These are phyloP conservation scores for Camellia granthamiana DNA, from an alignment of 148 eudicot species.

Conservation along the genomic window DNA sequence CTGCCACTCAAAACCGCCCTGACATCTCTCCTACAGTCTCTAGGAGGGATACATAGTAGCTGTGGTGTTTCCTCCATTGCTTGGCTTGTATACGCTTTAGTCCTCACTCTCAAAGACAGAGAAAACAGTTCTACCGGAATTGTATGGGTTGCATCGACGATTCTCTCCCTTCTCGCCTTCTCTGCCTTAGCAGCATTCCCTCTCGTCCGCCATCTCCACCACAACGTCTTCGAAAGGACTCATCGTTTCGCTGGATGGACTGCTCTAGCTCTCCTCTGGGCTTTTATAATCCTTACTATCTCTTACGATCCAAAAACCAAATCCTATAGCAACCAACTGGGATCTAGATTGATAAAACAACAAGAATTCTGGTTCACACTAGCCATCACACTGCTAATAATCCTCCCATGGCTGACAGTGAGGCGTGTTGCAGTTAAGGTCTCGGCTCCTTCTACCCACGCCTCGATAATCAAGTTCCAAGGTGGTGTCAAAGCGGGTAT, in stretches of 20 bases:
- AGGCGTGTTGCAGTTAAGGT: constrained; percentile 42
- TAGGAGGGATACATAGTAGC: constrained; percentile 55
- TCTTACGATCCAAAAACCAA: constrained; percentile 36
- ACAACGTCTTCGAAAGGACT: constrained; percentile 51
- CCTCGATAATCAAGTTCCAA: constrained; percentile 45
- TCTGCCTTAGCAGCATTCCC: constrained; percentile 47
- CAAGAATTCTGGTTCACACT: constrained; percentile 46
- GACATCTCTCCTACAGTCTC: constrained; percentile 38
- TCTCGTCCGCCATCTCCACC: constrained; percentile 50
- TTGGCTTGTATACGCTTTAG: constrained; percentile 40
- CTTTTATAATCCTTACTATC: constrained; percentile 28
- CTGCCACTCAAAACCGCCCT: constrained; percentile 28
- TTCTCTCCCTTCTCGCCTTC: constrained; percentile 38
- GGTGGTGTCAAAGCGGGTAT: constrained; percentile 46
- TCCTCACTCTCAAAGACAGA: constrained; percentile 34
- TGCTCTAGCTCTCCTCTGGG: constrained; percentile 39
- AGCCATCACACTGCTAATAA: constrained; percentile 28
- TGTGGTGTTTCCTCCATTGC: constrained; percentile 47
- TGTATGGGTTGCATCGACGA: constrained; percentile 31
- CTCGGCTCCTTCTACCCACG: constrained; percentile 44
- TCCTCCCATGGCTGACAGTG: constrained; percentile 49
- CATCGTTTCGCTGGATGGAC: constrained; percentile 51
- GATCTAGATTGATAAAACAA: constrained; percentile 12
- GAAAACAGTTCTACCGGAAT: constrained; percentile 33
- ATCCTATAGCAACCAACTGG: constrained; percentile 22